Evolutionary conservation across 2,329 filamentous ascomycete species (phyloP).

Genomic region (Fusarium oligoseptatum): DNA sequence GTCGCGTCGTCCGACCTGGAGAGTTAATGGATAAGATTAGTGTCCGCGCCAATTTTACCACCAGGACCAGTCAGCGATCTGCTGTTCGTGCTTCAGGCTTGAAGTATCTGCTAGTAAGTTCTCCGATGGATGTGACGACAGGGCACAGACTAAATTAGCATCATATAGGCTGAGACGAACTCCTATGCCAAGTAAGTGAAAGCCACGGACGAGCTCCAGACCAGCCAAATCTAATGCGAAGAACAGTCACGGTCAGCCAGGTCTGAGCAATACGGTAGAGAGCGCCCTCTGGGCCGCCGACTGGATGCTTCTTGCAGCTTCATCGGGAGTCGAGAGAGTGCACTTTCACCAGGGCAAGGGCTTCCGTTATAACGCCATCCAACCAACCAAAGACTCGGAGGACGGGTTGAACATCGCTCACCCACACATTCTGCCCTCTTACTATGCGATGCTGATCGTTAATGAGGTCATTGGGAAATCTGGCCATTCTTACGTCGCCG

Average conservation of each 20-base stretch:
- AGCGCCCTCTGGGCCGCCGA: not conserved
- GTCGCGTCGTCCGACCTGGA: not conserved
- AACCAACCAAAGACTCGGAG: not conserved
- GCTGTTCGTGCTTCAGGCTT: not conserved
- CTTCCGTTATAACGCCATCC: not conserved
- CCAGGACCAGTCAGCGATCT: not conserved
- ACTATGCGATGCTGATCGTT: not conserved
- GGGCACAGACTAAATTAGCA: not conserved
- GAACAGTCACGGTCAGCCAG: not conserved
- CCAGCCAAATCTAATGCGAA: not conserved
- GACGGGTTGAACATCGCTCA: not conserved
- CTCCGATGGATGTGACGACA: not conserved
- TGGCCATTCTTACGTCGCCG: not conserved
- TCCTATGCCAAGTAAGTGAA: not conserved
- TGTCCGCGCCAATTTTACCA: not conserved
- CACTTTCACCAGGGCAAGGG: not conserved
- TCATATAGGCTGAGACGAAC: not conserved
- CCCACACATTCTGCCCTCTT: not conserved
- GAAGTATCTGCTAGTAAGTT: not conserved
- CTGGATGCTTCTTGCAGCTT: not conserved
- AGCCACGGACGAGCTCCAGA: not conserved
- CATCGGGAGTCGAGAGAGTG: not conserved
- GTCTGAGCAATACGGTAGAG: not conserved
- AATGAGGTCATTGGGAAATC: not conserved
- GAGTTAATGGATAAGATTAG: not conserved